Conservation (phyloP, 306 rosid species). For the Castanea crenata region DNA sequence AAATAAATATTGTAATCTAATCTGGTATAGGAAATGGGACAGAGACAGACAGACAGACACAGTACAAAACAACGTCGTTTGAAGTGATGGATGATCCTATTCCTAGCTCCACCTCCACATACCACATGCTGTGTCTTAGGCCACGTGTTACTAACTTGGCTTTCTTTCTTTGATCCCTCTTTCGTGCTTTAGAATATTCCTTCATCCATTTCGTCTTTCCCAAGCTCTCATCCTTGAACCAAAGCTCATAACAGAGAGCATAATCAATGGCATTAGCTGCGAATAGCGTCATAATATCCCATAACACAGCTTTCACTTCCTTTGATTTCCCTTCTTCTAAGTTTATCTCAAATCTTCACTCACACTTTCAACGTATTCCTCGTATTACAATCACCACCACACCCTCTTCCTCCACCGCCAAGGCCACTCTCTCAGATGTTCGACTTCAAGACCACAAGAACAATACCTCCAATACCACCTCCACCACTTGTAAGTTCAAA, state of each 20-base stretch:
- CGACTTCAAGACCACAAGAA: conserved; percentile 20
- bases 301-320: conserved; percentile 30
- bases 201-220: not conserved
- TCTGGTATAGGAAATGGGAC: too few species aligned
- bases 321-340: conserved; percentile 26
- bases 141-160: too few species aligned
- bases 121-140: too few species aligned
- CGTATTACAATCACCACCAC: not conserved
- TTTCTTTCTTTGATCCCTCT: not conserved
- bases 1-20: too few species aligned
- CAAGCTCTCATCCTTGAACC: not conserved
- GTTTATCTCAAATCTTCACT: conserved; percentile 12
- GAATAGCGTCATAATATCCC: conserved; percentile 25
- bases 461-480: conserved; percentile 18
- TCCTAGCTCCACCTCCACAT: too few species aligned
- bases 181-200: not conserved
- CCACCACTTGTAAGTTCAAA: conserved; percentile 28
- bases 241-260: too few species aligned
- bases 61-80: too few species aligned
- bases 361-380: conserved; percentile 16
- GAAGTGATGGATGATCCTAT: too few species aligned
- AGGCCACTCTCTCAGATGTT: conserved; percentile 36
- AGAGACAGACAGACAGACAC: too few species aligned
- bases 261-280: conserved; percentile 34
- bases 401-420: conserved; percentile 27